Evolutionary conservation across 352 stramenopile genomes (phyloP), one percentile per base, ranked within the genome.

Genomic region (Phytophthora vignae): DNA sequence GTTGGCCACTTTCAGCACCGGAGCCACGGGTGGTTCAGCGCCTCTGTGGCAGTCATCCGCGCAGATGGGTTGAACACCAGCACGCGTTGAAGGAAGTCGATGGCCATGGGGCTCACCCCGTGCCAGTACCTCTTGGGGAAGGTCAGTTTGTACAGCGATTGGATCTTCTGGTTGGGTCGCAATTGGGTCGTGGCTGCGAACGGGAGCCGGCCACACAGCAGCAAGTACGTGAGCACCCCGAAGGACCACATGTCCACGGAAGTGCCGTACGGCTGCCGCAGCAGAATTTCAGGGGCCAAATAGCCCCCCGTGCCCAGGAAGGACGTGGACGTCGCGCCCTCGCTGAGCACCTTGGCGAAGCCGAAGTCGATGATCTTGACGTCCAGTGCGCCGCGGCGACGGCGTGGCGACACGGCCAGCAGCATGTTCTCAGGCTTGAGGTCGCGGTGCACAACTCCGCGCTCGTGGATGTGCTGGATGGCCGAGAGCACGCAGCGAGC

Each of bases 311-410:
- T 96, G 38, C 90, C 90, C 9, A 96, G 59, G 74, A 96, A 95
- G 0, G 81, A 90, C 57, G 85, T 91, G 19, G 82, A 86, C 31
- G 68, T 86, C 6, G 78, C 64, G 14, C 90, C 76, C 9, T 77
- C 66, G 10, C 82, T 73, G 25, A 97, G 72, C 48, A 98, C 82
- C 76, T 99, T 99, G 38, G 92, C 92, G 48, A 99, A 92, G 7
- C 98, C 98, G 90, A 99, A 99, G 82, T 99, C 98, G 73, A 99
- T 99, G 61, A 99, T 98, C 82, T 99, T 99, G 14, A 99, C 79
- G 2, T 81, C 62, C 58, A 94, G 40, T 5, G 61, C 36, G 19
- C 9, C 49, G 33, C 64, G 55, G 58, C 60, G 55, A n/a, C 60
- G 66, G 54, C 73, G 64, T 14, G 62, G 66, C 9, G 61, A 72